phyloP scores from a whole-genome alignment of 1,284 basidiomycete genomes.

The Ceratobasidium sp. region DNA sequence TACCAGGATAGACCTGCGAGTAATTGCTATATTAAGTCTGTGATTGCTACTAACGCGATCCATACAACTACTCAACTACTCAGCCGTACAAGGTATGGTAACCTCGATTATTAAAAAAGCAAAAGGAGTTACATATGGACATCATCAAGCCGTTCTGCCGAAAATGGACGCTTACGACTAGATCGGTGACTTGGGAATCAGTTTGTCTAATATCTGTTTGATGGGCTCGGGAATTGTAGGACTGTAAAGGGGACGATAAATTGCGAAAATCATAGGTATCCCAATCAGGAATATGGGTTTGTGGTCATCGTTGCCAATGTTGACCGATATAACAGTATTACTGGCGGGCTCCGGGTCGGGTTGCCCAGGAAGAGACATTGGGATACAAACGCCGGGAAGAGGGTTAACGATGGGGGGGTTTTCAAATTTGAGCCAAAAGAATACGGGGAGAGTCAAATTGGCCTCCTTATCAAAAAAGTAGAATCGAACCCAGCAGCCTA shows the following conservation, averaged over 20 bases:
- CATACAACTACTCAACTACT: no score
- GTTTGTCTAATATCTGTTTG: not conserved
- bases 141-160: no score
- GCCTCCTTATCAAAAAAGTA: not conserved
- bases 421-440: no score
- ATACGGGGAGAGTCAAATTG: not conserved
- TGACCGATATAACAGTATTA: not conserved
- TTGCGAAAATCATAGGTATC: not conserved
- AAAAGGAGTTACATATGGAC: no score
- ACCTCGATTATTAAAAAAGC: no score
- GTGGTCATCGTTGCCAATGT: not conserved
- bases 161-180: no score
- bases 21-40: no score
- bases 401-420: no score
- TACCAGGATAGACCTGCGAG: no score
- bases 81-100: no score
- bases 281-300: not conserved
- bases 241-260: not conserved
- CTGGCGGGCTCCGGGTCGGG: not conserved
- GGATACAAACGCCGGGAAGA: not conserved
- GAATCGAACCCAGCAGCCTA: not conserved
- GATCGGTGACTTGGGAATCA: no score
- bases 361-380: not conserved
- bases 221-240: not conserved
- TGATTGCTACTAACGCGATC: no score